Evolutionary conservation across 164 flowering plant genomes (phyloP).

Genomic region (Annona cherimola): DNA sequence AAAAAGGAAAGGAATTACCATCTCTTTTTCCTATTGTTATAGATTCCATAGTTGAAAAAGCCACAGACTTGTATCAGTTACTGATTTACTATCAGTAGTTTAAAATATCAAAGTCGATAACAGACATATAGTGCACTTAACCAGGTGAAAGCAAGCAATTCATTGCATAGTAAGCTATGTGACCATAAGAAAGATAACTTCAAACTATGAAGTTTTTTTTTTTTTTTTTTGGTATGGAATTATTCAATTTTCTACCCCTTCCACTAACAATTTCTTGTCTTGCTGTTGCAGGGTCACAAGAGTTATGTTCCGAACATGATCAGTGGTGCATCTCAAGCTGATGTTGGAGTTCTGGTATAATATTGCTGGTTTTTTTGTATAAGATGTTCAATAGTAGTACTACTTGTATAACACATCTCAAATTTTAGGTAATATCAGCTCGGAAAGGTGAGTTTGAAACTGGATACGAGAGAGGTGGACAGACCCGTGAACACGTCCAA

Average conservation of each 20-base stretch:
- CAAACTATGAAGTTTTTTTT: too few species aligned
- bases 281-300: slow-evolving; percentile 78
- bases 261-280: slow-evolving; percentile 2
- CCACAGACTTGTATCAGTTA: too few species aligned
- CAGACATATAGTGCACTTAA: too few species aligned
- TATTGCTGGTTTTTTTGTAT: neutral
- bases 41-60: too few species aligned
- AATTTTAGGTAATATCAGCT: slow-evolving; percentile 84
- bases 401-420: neutral
- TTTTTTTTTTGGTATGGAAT: too few species aligned
- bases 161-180: too few species aligned
- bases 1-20: too few species aligned
- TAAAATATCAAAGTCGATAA: too few species aligned
- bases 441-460: slow-evolving; percentile 99
- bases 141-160: too few species aligned
- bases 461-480: slow-evolving; percentile 98
- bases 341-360: slow-evolving; percentile 85
- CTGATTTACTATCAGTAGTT: too few species aligned
- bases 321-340: slow-evolving; percentile 99
- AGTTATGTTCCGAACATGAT: slow-evolving; percentile 99
- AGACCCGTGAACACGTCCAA: slow-evolving; percentile 98
- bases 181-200: too few species aligned
- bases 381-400: neutral
- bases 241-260: neutral
- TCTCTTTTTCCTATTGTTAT: too few species aligned